phyloP scores from a whole-genome alignment of 192 early-diverging fungal species.

The Backusella morwellensis region DNA sequence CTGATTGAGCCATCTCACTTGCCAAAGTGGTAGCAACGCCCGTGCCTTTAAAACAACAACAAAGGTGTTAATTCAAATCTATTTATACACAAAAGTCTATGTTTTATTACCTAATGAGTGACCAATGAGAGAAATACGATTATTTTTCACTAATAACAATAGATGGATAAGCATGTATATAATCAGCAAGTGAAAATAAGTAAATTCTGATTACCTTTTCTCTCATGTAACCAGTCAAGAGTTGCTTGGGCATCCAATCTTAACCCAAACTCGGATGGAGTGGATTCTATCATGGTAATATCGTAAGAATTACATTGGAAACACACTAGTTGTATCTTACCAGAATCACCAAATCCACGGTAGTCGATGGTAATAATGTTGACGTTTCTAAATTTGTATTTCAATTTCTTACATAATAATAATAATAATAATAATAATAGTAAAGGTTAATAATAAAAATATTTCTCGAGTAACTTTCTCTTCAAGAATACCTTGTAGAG shows the following conservation, averaged over 20 bases:
- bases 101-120: constrained; percentile 32
- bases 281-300: constrained; percentile 13
- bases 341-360: constrained; percentile 42
- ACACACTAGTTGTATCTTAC: background rate
- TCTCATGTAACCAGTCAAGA: constrained; percentile 19
- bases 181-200: background rate
- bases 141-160: constrained; percentile 16
- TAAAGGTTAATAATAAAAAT: too few species aligned
- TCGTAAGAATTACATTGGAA: background rate
- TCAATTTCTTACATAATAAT: constrained; percentile 10
- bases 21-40: constrained; percentile 33
- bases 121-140: constrained; percentile 28
- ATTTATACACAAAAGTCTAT: background rate
- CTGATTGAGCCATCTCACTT: constrained; percentile 24
- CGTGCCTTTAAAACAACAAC: constrained; percentile 19
- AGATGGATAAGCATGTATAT: background rate
- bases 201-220: constrained; percentile 15
- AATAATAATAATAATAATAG: too few species aligned
- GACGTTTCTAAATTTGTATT: constrained; percentile 16
- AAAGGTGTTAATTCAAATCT: background rate
- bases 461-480: too few species aligned
- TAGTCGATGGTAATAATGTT: constrained; percentile 39
- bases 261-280: constrained; percentile 34
- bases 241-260: constrained; percentile 29
- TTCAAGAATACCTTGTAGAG: constrained; percentile 28